These are phyloP conservation scores for Ampelomyces quisqualis DNA, from an alignment of 2,329 filamentous ascomycete genomes.

Conservation along the genomic window DNA sequence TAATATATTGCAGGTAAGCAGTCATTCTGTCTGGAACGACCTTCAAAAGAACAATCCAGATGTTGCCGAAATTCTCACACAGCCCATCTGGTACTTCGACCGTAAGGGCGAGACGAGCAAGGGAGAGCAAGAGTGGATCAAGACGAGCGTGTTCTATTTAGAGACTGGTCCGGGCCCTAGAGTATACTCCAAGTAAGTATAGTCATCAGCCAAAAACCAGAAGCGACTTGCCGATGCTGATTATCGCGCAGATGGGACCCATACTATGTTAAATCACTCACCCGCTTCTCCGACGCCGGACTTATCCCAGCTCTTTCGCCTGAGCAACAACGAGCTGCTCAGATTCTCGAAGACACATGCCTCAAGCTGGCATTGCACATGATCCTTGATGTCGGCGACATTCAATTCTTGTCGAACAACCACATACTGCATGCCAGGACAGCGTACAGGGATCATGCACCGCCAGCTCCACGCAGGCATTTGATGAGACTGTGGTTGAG, in stretches of 20 bases:
- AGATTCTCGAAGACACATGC: constrained; percentile 75
- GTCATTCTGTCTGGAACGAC: constrained; percentile 79
- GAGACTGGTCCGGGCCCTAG: constrained; percentile 67
- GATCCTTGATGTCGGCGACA: constrained; percentile 82
- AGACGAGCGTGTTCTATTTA: constrained; percentile 71
- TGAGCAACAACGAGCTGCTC: constrained; percentile 67
- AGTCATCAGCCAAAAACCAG: too few relatives aligned
- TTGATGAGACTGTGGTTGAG: constrained; percentile 83
- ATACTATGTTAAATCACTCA: constrained; percentile 78
- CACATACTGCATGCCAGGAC: constrained; percentile 82
- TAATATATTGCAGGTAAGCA: constrained; percentile 51
- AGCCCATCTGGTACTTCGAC: constrained; percentile 89
- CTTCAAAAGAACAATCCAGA: constrained; percentile 74
- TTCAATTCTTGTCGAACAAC: constrained; percentile 80
- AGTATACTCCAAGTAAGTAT: constrained; percentile 69
- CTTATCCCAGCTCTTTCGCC: constrained; percentile 70
- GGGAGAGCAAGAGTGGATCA: constrained; percentile 74
- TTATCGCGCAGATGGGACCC: constrained; percentile 66
- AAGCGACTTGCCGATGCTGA: constrained; percentile 16
- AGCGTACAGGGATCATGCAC: constrained; percentile 70
- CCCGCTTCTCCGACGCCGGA: constrained; percentile 70
- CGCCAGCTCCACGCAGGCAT: constrained; percentile 70
- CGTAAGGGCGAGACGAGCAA: constrained; percentile 78
- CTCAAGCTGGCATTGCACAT: constrained; percentile 74
- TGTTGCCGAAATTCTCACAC: constrained; percentile 70